Percentiles rank a stretch among this genome's conserved stretches.
These are phyloP conservation scores for Mycena rebaudengoi DNA, from an alignment of 768 basidiomycete species.

Conservation along the genomic window DNA sequence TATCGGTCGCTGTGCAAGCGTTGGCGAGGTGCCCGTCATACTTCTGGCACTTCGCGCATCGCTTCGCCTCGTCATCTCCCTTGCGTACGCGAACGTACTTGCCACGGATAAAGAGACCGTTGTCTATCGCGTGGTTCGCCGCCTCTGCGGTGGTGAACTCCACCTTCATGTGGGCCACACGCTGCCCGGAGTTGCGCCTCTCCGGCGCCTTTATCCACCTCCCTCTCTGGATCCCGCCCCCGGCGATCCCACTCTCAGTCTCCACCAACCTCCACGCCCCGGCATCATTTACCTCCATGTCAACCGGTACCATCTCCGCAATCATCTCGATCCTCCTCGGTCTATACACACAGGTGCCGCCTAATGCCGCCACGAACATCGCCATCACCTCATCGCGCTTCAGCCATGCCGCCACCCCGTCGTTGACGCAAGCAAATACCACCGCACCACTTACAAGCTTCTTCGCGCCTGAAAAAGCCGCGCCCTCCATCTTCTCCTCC, in stretches of 20 bases:
- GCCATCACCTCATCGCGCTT: background rate
- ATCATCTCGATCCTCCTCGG: background rate
- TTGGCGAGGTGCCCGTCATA: background rate
- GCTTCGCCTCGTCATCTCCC: background rate
- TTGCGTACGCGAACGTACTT: background rate
- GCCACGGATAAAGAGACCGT: conserved; percentile 12
- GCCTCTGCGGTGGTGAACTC: conserved; percentile 6
- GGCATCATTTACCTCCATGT: conserved; percentile 32
- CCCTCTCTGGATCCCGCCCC: background rate
- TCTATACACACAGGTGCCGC: background rate
- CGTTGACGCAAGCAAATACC: conserved; percentile 8
- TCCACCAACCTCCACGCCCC: background rate
- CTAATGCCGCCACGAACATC: background rate
- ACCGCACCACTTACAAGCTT: conserved; percentile 1
- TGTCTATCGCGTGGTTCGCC: conserved; percentile 14
- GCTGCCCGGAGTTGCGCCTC: background rate
- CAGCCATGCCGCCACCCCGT: background rate
- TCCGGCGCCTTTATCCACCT: background rate
- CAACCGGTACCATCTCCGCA: background rate
- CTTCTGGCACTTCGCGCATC: background rate
- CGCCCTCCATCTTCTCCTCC: background rate
- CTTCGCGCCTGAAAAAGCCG: background rate
- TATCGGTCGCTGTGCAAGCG: background rate
- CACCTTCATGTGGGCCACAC: conserved; percentile 17
- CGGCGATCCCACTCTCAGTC: background rate